Conservation (phyloP, 108 stramenopile genomes). For the Fragilaria crotonensis region DNA sequence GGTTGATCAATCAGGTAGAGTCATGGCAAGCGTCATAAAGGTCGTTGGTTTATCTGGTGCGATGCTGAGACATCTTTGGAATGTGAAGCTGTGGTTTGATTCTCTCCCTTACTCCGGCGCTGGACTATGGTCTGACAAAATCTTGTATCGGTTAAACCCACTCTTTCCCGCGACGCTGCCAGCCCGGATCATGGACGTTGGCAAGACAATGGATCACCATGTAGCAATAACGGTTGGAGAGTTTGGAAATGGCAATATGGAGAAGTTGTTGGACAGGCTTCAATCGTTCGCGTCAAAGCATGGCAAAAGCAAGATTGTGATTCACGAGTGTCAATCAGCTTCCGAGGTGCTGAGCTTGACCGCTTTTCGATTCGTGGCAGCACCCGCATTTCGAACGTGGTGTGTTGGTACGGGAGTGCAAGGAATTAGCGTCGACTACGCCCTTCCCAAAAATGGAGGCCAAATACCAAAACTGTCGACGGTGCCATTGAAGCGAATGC, state of each 20-base stretch:
- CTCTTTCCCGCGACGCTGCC: slow-evolving; percentile 58
- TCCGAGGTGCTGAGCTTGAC: slow-evolving; percentile 39
- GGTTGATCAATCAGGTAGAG: slow-evolving; percentile 63
- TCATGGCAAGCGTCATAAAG: slow-evolving; percentile 55
- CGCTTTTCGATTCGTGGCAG: slow-evolving; percentile 81
- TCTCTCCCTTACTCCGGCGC: slow-evolving; percentile 54
- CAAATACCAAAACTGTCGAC: slow-evolving; percentile 27
- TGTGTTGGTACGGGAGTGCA: slow-evolving; percentile 71
- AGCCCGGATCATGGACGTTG: slow-evolving; percentile 31
- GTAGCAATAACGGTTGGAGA: slow-evolving; percentile 64
- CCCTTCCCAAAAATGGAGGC: slow-evolving; percentile 61
- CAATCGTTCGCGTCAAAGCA: slow-evolving; percentile 44
- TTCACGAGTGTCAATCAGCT: slow-evolving; percentile 33
- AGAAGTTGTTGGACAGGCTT: slow-evolving; percentile 58
- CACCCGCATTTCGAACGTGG: slow-evolving; percentile 69
- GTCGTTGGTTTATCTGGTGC: slow-evolving; percentile 49
- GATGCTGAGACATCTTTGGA: slow-evolving; percentile 58
- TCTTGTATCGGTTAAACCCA: slow-evolving; percentile 47
- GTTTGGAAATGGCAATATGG: slow-evolving; percentile 63
- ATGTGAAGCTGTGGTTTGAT: slow-evolving; percentile 52
- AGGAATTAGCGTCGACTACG: slow-evolving; percentile 79
- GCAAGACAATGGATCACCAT: slow-evolving; percentile 60
- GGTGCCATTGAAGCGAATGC: slow-evolving; percentile 66
- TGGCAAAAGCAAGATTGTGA: slow-evolving; percentile 32
- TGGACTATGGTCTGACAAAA: slow-evolving; percentile 42